Conservation (phyloP, 1,284 basidiomycete species). For the Lentinula novae-zelandiae region DNA sequence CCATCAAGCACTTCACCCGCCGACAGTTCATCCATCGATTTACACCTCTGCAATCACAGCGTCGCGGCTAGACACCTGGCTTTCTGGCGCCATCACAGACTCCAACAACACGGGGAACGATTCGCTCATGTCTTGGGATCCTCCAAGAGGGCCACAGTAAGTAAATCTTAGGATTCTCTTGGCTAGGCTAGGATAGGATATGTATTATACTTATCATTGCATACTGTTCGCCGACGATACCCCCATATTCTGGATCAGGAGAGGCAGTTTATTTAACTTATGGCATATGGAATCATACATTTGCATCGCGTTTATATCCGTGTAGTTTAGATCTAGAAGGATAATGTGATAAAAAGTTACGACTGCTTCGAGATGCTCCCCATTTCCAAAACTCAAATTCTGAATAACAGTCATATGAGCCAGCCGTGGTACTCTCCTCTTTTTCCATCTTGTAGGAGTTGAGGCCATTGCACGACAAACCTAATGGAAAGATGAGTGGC, state of each 20-base stretch:
- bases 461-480: conserved; percentile 87
- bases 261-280: too few relatives aligned
- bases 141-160: not conserved
- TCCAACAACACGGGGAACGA: conserved; percentile 2
- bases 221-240: too few relatives aligned
- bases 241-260: too few relatives aligned
- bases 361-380: too few relatives aligned
- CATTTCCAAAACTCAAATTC: too few relatives aligned
- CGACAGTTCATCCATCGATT: not conserved
- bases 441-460: conserved; percentile 39
- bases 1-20: not conserved
- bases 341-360: not conserved
- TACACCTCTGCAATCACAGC: not conserved
- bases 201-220: too few relatives aligned
- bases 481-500: conserved; percentile 31
- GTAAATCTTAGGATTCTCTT: not conserved
- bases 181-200: not conserved
- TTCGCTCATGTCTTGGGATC: conserved; percentile 16
- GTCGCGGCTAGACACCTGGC: not conserved
- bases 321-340: not conserved
- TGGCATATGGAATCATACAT: too few relatives aligned
- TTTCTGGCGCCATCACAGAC: not conserved
- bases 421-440: conserved; percentile 56
- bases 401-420: conserved; percentile 46
- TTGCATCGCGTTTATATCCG: too few relatives aligned